Conservation (phyloP, 75 land plant genomes). For the Azolla pinnata region DNA sequence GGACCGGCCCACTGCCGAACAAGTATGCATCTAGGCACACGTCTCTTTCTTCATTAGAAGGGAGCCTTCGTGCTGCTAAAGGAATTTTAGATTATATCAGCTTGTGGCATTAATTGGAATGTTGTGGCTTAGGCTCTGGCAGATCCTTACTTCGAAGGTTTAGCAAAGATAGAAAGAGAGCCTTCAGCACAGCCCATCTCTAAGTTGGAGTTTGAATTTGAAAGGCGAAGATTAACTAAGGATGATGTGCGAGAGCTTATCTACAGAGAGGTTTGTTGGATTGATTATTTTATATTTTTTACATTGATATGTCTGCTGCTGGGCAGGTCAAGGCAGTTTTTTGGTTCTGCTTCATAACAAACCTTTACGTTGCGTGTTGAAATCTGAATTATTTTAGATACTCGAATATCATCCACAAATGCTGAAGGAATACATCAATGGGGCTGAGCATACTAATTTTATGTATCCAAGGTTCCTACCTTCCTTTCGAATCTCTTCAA, state of each 20-base stretch:
- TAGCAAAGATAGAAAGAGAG: slow-evolving; percentile 82
- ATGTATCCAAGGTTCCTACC: slow-evolving; percentile 78
- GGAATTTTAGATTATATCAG: too few relatives aligned
- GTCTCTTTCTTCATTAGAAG: not conserved
- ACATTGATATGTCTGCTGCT: too few relatives aligned
- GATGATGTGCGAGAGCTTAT: slow-evolving; percentile 90
- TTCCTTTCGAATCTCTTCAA: too few relatives aligned
- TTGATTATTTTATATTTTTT: not conserved
- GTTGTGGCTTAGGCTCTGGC: slow-evolving; percentile 75
- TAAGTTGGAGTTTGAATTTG: slow-evolving; percentile 96
- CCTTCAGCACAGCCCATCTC: slow-evolving; percentile 86
- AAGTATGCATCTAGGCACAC: slow-evolving; percentile 62
- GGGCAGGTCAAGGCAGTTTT: too few relatives aligned
- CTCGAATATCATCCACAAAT: slow-evolving; percentile 87
- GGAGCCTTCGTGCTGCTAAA: too few relatives aligned
- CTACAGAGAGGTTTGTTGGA: slow-evolving; percentile 54
- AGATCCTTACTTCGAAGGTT: slow-evolving; percentile 80
- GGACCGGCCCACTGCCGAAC: slow-evolving; percentile 78
- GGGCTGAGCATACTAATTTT: slow-evolving; percentile 64
- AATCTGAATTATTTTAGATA: slow-evolving; percentile 14
- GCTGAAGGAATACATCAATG: slow-evolving; percentile 72
- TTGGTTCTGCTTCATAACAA: not conserved
- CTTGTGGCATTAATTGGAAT: too few relatives aligned
- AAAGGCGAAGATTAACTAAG: slow-evolving; percentile 79
- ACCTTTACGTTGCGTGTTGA: not conserved